Percentiles rank a stretch among this genome's conserved stretches.
phyloP scores from a whole-genome alignment of 2,329 filamentous ascomycete species.

The Microsporum canis region DNA sequence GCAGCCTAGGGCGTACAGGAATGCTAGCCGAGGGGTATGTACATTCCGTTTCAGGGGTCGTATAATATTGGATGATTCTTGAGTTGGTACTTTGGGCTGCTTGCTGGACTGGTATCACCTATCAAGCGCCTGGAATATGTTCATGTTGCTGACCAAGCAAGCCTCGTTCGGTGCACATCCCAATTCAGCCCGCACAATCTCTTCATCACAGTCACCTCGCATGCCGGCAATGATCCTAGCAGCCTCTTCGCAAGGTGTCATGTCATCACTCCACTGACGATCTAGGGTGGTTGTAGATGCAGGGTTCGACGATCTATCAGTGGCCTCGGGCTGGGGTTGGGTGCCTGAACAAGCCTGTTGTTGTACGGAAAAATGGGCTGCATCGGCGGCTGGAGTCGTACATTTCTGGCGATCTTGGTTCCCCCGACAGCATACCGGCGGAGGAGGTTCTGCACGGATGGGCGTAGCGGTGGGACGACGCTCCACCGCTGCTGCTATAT shows the following conservation, averaged over 20 bases:
- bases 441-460: background rate
- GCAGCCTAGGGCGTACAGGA: too few species aligned
- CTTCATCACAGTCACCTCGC: constrained; percentile 12
- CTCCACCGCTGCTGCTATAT: background rate
- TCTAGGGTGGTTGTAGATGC: background rate
- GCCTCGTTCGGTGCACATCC: constrained; percentile 13
- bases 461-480: background rate
- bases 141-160: constrained; percentile 16
- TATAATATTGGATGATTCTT: background rate
- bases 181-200: constrained; percentile 14
- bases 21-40: too few species aligned
- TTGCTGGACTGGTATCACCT: constrained; percentile 1
- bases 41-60: background rate
- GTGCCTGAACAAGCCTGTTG: background rate
- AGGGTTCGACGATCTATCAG: background rate
- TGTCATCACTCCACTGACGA: background rate
- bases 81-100: background rate
- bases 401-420: background rate
- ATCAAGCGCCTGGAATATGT: constrained; percentile 16
- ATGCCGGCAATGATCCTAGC: constrained; percentile 17
- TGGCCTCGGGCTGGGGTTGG: background rate
- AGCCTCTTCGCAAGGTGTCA: constrained; percentile 16
- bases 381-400: background rate
- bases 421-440: background rate
- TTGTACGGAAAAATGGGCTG: background rate